phyloP scores from a whole-genome alignment of 2,329 filamentous ascomycete species.

The Cladophialophora psammophila region DNA sequence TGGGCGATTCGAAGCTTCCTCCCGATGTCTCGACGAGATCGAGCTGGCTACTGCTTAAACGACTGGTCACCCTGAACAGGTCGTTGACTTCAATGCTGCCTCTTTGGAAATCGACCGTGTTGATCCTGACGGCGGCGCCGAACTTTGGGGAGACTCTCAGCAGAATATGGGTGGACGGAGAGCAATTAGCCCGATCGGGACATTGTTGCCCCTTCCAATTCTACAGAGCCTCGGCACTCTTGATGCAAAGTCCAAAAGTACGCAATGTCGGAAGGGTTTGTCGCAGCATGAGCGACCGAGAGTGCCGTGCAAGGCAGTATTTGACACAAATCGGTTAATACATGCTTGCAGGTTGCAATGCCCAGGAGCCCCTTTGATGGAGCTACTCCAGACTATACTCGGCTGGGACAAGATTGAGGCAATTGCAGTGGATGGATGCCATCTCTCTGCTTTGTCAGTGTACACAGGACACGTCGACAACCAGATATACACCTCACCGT shows the following conservation, averaged over 20 bases:
- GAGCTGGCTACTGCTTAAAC: neutral
- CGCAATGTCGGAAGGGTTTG: neutral
- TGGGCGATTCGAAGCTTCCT: neutral
- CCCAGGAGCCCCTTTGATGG: no score
- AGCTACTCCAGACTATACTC: no score
- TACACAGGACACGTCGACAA: no score
- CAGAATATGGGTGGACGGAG: neutral
- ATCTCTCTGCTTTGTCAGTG: no score
- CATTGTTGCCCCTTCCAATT: no score
- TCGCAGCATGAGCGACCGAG: neutral
- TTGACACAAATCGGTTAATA: neutral
- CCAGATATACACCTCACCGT: no score
- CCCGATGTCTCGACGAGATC: neutral
- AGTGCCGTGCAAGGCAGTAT: neutral
- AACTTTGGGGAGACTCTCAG: conserved; percentile 58
- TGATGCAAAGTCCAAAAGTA: neutral
- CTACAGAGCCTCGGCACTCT: neutral
- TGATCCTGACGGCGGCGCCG: neutral
- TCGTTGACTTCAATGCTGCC: neutral
- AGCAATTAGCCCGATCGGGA: neutral
- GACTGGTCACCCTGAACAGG: neutral
- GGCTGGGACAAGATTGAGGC: no score
- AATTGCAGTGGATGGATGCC: no score
- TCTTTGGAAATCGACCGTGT: neutral
- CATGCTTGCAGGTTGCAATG: neutral